These are phyloP conservation scores for Triticum urartu DNA, from an alignment of 176 grass and related monocot genomes.

Conservation along the genomic window DNA sequence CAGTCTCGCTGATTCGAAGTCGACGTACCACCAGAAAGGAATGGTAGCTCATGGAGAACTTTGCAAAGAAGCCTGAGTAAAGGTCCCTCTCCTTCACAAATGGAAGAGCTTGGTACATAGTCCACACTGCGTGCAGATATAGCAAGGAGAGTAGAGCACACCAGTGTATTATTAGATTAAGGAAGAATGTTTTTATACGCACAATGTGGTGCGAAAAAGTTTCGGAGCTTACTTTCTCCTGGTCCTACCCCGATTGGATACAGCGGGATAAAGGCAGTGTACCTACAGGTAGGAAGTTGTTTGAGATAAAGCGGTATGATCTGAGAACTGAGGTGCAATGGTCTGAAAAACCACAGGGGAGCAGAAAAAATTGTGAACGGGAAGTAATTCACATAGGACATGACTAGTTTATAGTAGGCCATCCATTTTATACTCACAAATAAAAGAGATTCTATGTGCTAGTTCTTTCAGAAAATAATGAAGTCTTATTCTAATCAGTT, in stretches of 20 bases:
- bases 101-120: constrained; percentile 85
- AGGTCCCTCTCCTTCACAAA: constrained; percentile 72
- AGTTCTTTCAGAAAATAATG: not conserved
- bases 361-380: not conserved
- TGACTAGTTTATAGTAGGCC: not conserved
- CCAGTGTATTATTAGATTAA: not conserved
- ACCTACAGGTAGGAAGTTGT: constrained; percentile 39
- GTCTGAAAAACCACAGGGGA: not conserved
- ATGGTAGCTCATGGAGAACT: constrained; percentile 76
- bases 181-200: not conserved
- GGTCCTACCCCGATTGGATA: constrained; percentile 89
- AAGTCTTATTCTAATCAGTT: not conserved
- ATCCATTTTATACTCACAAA: not conserved
- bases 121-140: constrained; percentile 59
- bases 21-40: constrained; percentile 66
- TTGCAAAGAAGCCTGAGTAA: constrained; percentile 67
- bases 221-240: constrained; percentile 80
- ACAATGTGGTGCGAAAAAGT: not conserved
- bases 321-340: not conserved
- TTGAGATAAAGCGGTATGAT: not conserved
- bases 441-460: not conserved
- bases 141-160: not conserved
- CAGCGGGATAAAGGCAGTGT: constrained; percentile 90
- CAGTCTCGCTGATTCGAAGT: not conserved
- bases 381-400: not conserved